Conservation (phyloP, 108 stramenopile species). For the Pelagomonas calceolata region DNA sequence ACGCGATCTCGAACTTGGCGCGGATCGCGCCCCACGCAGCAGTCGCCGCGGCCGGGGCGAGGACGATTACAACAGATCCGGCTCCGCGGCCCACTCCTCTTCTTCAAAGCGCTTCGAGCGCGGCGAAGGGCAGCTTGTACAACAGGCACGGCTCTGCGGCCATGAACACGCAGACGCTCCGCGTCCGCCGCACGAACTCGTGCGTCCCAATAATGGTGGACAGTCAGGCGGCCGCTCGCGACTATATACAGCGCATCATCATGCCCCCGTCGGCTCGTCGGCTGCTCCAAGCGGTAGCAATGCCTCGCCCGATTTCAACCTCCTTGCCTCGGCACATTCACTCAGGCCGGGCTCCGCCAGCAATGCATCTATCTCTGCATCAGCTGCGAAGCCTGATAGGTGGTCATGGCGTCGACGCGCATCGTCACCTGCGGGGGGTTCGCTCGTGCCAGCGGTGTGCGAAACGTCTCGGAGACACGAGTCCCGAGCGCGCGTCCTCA, state of each 20-base stretch:
- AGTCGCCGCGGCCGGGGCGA: too few species aligned
- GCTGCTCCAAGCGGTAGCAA: not conserved
- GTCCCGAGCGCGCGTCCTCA: too few species aligned
- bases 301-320: not conserved
- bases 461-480: too few species aligned
- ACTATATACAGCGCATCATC: not conserved
- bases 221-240: not conserved
- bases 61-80: too few species aligned
- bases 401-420: too few species aligned
- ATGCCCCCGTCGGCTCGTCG: not conserved
- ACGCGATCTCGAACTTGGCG: too few species aligned
- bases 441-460: too few species aligned
- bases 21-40: too few species aligned
- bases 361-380: not conserved
- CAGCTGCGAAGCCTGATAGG: too few species aligned
- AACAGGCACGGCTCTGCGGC: not conserved
- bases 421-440: too few species aligned
- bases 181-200: not conserved
- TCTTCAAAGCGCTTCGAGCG: not conserved
- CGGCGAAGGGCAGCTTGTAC: not conserved
- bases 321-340: not conserved
- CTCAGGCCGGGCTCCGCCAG: not conserved
- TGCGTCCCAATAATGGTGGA: not conserved
- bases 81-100: too few species aligned
- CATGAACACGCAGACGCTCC: not conserved